Evolutionary conservation across 768 basidiomycete genomes (phyloP), one percentile per base, ranked within the genome.

Genomic region (Imleria badia): DNA sequence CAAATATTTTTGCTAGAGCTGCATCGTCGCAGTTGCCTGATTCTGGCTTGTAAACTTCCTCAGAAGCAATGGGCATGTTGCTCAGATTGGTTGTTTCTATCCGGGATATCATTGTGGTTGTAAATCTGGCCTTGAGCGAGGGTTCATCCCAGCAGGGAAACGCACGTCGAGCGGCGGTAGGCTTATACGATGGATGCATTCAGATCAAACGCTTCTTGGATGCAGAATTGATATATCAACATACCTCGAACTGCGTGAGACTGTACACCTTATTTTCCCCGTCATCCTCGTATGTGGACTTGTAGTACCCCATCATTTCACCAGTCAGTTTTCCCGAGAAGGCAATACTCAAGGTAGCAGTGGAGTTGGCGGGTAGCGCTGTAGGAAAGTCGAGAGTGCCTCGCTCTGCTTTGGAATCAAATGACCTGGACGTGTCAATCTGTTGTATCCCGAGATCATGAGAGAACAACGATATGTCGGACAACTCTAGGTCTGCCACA

Each of bases 101-200:
- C 55, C 85, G 83, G n/a, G 92, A 91, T 63, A 95, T 78, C 78
- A 95, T 77, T 14, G 86, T 87, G 55, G 94, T 75, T 0, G 80
- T 65, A 66, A 87, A 91, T 3, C 87, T 93, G 1, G 94, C 88
- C 70, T 98, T 98, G 61, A 95, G 77, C 35, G 83, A 78, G 15
- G 95, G 96, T 66, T 97, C 94, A 66, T 97, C 95, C 91, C 91
- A 96, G 75, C 87, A 91, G 26, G 91, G 91, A 70, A 92, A 90
- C 7, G 87, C 83, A 39, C 83, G 80, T 46, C 94, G 78, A 10
- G 95, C 94, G 55, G 86, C 86, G 38, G 91, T 96, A 36, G 94
- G 86, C 87, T 96, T 59, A 15, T 36, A 33, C 10, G 11, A 36
- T 36, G 31, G 17, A 50, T 48, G 15, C 29, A 42, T 42, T 46